phyloP scores from a whole-genome alignment of 2,329 filamentous ascomycete species.

The Ceratocystis colombiana region DNA sequence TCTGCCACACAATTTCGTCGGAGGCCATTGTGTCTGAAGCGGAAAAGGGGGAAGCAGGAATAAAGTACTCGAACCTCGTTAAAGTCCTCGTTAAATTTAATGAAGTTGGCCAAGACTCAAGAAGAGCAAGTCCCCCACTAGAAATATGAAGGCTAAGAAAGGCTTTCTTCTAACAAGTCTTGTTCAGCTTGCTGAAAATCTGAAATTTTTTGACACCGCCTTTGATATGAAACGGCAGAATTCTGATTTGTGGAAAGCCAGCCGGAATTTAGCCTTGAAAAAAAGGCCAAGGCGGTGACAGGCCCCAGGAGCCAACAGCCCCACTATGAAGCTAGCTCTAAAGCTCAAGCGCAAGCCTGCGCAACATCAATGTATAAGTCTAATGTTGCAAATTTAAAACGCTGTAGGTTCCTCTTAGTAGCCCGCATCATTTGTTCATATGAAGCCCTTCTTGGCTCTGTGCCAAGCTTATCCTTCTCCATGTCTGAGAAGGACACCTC shows the following conservation, averaged over 20 bases:
- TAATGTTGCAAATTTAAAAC: neutral
- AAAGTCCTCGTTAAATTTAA: neutral
- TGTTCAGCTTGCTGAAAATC: conserved; percentile 22
- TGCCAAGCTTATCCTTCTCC: neutral
- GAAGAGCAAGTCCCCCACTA: conserved; percentile 13
- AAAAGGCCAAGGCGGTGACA: conserved; percentile 13
- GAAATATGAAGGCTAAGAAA: conserved; percentile 15
- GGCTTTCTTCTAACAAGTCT: conserved; percentile 9
- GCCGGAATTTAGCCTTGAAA: conserved; percentile 22
- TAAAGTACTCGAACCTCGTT: neutral
- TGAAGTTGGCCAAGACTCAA: neutral
- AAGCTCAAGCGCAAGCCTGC: neutral
- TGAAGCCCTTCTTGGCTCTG: conserved; percentile 4
- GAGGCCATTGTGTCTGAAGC: conserved; percentile 55
- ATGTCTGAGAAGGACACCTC: neutral
- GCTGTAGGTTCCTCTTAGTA: neutral
- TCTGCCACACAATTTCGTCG: conserved; percentile 95
- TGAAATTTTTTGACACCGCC: conserved; percentile 26
- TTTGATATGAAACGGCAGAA: conserved; percentile 24
- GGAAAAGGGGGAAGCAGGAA: neutral
- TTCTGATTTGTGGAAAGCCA: conserved; percentile 10
- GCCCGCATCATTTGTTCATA: neutral
- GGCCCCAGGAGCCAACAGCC: neutral
- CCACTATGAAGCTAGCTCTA: conserved; percentile 16
- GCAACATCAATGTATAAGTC: neutral